phyloP scores from a whole-genome alignment of 768 basidiomycete species.

The Boletus speciosus region DNA sequence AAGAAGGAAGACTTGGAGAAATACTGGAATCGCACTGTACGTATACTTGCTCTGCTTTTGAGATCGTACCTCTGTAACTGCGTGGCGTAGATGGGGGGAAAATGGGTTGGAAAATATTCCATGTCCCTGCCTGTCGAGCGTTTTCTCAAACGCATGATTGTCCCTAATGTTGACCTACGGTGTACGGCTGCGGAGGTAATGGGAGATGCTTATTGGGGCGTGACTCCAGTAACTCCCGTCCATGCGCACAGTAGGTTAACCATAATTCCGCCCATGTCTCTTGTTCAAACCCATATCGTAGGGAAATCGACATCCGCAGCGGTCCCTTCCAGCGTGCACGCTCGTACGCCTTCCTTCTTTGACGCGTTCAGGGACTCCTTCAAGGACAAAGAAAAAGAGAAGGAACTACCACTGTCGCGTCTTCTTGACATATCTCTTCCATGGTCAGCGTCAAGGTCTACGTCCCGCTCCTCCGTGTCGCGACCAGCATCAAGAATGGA shows the following conservation, averaged over 20 bases:
- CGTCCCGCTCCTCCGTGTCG: constrained; percentile 13
- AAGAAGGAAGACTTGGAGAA: constrained; percentile 78
- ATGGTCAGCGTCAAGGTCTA: constrained; percentile 26
- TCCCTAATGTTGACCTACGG: constrained; percentile 77
- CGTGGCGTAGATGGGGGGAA: constrained; percentile 57
- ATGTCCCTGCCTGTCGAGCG: constrained; percentile 67
- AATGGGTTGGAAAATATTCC: constrained; percentile 70
- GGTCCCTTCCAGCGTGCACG: constrained; percentile 9
- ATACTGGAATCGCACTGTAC: constrained; percentile 82
- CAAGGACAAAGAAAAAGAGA: constrained; percentile 29
- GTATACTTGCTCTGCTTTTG: constrained; percentile 19
- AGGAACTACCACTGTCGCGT: constrained; percentile 26
- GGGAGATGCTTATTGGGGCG: constrained; percentile 64
- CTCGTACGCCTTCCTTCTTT: constrained; percentile 18
- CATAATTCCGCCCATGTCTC: constrained; percentile 12
- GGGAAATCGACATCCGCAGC: constrained; percentile 34
- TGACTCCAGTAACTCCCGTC: constrained; percentile 25
- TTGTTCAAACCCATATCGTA: constrained; percentile 12
- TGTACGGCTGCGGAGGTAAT: constrained; percentile 67
- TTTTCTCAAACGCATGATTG: constrained; percentile 72
- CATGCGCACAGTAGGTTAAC: constrained; percentile 41
- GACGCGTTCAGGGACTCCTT: constrained; percentile 17
- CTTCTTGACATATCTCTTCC: constrained; percentile 35
- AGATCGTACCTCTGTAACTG: background rate
- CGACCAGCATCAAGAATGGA: constrained; percentile 14